Conservation (phyloP, 305 asterid species). For the Fraxinus paxiana region DNA sequence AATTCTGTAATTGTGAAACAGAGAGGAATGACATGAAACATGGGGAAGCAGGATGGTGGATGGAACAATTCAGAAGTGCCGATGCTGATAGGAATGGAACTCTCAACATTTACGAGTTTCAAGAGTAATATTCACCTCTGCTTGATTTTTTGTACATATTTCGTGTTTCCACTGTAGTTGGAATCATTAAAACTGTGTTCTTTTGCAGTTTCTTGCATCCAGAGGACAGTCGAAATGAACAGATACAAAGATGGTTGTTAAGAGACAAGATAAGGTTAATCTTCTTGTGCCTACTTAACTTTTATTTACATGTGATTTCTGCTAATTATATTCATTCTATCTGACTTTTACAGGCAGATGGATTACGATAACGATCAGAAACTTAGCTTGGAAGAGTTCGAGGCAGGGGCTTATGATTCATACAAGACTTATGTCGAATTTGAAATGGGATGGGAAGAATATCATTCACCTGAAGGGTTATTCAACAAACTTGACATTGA, state of each 20-base stretch:
- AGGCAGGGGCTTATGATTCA: constrained; percentile 25
- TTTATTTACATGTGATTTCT: background rate
- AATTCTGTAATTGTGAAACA: constrained; percentile 21
- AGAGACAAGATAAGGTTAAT: constrained; percentile 32
- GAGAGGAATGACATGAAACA: constrained; percentile 27
- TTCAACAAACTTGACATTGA: constrained; percentile 29
- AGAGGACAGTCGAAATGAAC: constrained; percentile 33
- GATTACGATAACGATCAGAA: constrained; percentile 28
- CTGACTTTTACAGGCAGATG: constrained; percentile 16
- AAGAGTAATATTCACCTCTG: constrained; percentile 26
- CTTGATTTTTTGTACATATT: background rate
- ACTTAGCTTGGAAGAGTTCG: constrained; percentile 29
- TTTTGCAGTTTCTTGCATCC: constrained; percentile 37
- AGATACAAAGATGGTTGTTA: constrained; percentile 32
- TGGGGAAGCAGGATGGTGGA: constrained; percentile 42
- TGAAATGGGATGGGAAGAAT: constrained; percentile 15
- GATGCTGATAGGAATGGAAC: constrained; percentile 34
- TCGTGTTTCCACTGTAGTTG: background rate
- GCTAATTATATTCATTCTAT: background rate
- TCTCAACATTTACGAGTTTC: constrained; percentile 36
- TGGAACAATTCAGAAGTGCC: constrained; percentile 38
- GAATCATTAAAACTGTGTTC: background rate
- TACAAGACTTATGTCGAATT: constrained; percentile 27
- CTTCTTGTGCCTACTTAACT: background rate
- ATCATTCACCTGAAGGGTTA: constrained; percentile 14